Percentiles rank a stretch among this genome's conserved stretches.
These are phyloP conservation scores for Plasmodium yoelii DNA, from an alignment of 169 alveolate species.

Conservation along the genomic window DNA sequence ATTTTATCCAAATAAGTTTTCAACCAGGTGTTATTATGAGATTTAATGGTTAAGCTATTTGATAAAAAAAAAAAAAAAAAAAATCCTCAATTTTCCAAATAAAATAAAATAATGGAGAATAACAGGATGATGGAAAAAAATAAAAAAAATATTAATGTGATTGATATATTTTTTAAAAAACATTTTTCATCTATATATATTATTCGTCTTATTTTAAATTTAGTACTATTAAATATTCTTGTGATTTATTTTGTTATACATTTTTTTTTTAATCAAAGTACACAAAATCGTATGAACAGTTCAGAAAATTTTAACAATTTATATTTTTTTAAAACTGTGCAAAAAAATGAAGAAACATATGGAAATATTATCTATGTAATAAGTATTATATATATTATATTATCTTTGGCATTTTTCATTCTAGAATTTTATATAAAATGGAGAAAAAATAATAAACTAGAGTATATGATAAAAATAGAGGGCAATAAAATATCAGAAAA, in stretches of 20 bases:
- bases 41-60: no score
- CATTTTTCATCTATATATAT: neutral
- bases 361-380: neutral
- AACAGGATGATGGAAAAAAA: neutral
- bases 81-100: no score
- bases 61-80: no score
- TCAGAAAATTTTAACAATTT: neutral
- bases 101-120: neutral
- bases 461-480: no score
- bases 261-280: neutral
- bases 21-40: no score
- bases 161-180: constrained; percentile 1
- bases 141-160: neutral
- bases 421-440: constrained; percentile 11
- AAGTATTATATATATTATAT: constrained; percentile 4
- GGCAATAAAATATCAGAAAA: no score
- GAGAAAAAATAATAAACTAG: neutral
- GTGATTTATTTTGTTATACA: neutral
- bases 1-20: no score
- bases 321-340: neutral
- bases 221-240: constrained; percentile 25
- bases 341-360: constrained; percentile 6
- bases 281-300: neutral
- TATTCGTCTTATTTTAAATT: constrained; percentile 17
- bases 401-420: neutral